These are phyloP conservation scores for Trametopsis cervina DNA, from an alignment of 768 basidiomycete genomes.

Conservation along the genomic window DNA sequence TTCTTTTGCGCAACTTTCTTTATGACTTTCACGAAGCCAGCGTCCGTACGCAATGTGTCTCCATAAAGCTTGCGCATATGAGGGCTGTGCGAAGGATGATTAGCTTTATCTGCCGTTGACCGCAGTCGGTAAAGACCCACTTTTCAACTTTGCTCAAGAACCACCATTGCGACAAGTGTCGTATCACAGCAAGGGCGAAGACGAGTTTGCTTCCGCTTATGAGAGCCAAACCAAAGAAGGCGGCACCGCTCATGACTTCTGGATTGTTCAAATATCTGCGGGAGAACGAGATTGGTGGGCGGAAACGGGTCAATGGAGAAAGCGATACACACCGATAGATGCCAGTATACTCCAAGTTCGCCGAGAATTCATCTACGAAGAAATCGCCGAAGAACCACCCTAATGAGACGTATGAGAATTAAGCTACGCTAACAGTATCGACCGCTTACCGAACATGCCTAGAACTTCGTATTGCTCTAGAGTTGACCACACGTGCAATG, in stretches of 20 bases:
- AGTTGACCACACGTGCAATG: slow-evolving; percentile 87
- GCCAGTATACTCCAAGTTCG: slow-evolving; percentile 89
- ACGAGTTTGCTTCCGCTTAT: slow-evolving; percentile 94
- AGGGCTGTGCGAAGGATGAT: slow-evolving; percentile 47
- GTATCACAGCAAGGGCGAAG: slow-evolving; percentile 73
- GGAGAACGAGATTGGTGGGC: not conserved
- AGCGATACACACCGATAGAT: slow-evolving; percentile 73
- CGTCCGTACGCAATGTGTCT: slow-evolving; percentile 87
- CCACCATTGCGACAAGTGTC: slow-evolving; percentile 92
- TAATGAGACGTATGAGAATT: slow-evolving; percentile 22
- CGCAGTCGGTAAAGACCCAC: slow-evolving; percentile 38
- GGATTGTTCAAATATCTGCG: slow-evolving; percentile 87
- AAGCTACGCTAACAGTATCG: not conserved
- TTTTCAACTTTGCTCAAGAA: slow-evolving; percentile 89
- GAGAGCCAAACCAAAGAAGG: slow-evolving; percentile 89
- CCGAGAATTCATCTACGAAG: slow-evolving; percentile 90
- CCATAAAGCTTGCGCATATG: slow-evolving; percentile 98
- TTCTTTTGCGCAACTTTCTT: slow-evolving; percentile 87
- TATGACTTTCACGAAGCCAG: slow-evolving; percentile 97
- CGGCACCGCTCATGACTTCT: slow-evolving; percentile 91
- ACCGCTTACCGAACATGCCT: slow-evolving; percentile 74
- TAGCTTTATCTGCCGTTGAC: not conserved
- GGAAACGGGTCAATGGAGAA: not conserved
- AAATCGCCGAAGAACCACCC: slow-evolving; percentile 99
- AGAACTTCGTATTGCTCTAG: slow-evolving; percentile 88